phyloP scores from a whole-genome alignment of 2,329 filamentous ascomycete genomes.

The Chaetomiaceae sp. region DNA sequence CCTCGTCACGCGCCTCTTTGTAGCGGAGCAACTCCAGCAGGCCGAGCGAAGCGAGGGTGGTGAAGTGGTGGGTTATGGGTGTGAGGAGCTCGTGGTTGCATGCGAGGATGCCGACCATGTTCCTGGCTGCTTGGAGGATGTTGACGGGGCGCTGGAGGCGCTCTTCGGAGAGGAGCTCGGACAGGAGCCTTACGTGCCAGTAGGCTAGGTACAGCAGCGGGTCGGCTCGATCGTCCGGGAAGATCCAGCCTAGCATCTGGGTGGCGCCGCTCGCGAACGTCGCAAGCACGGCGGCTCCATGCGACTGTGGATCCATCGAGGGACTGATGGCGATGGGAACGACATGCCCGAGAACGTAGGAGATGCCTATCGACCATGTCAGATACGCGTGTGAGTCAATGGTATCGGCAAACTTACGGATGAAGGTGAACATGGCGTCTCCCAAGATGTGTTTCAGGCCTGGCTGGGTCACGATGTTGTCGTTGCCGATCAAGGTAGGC shows the following conservation, averaged over 20 bases:
- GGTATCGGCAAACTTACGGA: constrained; percentile 47
- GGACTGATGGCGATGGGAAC: constrained; percentile 43
- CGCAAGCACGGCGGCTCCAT: constrained; percentile 41
- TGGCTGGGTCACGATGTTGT: constrained; percentile 54
- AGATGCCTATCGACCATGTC: constrained; percentile 21
- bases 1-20: constrained; percentile 50
- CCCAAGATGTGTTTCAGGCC: constrained; percentile 59
- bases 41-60: constrained; percentile 55
- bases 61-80: constrained; percentile 65
- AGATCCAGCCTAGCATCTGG: constrained; percentile 61
- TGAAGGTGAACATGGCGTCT: constrained; percentile 59
- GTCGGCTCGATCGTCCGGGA: constrained; percentile 54
- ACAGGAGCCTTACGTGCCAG: constrained; percentile 64
- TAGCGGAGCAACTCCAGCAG: constrained; percentile 48
- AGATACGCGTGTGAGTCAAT: neutral
- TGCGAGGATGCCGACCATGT: constrained; percentile 55
- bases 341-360: constrained; percentile 41
- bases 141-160: constrained; percentile 47
- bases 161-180: constrained; percentile 53
- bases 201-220: constrained; percentile 63
- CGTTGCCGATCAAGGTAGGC: constrained; percentile 59
- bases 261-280: constrained; percentile 53
- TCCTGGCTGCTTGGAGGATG: constrained; percentile 56
- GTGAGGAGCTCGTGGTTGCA: constrained; percentile 51
- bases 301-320: constrained; percentile 40